Conservation (phyloP, 441 rosid genomes). For the Eruca vesicaria region DNA sequence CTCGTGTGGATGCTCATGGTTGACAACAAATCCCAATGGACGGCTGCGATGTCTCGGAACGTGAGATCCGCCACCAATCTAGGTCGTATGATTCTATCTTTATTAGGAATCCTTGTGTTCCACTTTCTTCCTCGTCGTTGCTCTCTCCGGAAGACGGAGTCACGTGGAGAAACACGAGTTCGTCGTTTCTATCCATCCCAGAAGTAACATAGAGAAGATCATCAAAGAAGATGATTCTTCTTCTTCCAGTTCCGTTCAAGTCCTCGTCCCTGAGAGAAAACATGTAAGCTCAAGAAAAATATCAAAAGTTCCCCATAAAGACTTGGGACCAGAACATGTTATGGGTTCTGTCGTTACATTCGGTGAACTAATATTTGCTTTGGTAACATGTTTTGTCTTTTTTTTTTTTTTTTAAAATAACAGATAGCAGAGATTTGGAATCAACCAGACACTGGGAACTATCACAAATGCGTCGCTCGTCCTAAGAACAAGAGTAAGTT, state of each 20-base stretch:
- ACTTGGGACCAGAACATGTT: no score
- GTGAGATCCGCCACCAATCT: slow-evolving; percentile 49
- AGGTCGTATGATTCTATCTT: slow-evolving; percentile 44
- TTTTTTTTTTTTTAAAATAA: no score
- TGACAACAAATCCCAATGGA: slow-evolving; percentile 45
- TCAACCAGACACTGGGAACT: slow-evolving; percentile 70
- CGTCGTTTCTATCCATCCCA: slow-evolving; percentile 48
- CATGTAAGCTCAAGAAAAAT: no score
- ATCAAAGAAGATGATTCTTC: slow-evolving; percentile 42
- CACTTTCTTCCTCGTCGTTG: slow-evolving; percentile 11
- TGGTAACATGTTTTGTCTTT: no score
- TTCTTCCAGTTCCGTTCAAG: background rate
- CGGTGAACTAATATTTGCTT: background rate
- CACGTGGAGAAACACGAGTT: slow-evolving; percentile 27
- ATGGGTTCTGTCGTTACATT: background rate
- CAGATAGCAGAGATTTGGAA: slow-evolving; percentile 87
- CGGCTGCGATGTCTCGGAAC: slow-evolving; percentile 41
- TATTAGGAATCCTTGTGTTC: slow-evolving; percentile 42
- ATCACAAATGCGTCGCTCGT: slow-evolving; percentile 60
- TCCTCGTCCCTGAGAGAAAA: background rate
- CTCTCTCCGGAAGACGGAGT: slow-evolving; percentile 23
- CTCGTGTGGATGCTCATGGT: slow-evolving; percentile 37
- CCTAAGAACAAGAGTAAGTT: slow-evolving; percentile 59
- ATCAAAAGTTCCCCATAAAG: no score
- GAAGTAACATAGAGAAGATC: slow-evolving; percentile 44